These are phyloP conservation scores for Vaccinium corymbosum DNA, from an alignment of 148 eudicot genomes.

Conservation along the genomic window DNA sequence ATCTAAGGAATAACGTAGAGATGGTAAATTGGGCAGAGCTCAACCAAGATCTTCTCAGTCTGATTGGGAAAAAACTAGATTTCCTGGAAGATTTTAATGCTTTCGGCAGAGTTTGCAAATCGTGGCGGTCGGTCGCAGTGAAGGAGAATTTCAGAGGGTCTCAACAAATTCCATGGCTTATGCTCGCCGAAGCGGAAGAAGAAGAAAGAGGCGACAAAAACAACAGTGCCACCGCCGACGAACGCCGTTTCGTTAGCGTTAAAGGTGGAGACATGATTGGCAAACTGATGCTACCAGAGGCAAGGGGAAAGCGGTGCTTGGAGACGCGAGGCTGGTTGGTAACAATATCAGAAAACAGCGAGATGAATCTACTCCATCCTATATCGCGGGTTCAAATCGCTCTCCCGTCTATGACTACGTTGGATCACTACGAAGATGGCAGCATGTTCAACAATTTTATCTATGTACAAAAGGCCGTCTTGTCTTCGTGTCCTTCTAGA, in stretches of 20 bases:
- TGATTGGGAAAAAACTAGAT: not conserved
- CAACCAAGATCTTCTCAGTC: not conserved
- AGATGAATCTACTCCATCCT: conserved; percentile 7
- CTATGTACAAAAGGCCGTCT: no score
- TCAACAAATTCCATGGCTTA: not conserved
- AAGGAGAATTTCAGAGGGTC: no score
- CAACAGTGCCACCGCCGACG: not conserved
- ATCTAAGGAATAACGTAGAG: no score
- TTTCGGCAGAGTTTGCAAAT: not conserved
- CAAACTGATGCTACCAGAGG: not conserved
- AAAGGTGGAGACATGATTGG: not conserved
- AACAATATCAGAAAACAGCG: not conserved
- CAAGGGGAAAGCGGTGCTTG: not conserved
- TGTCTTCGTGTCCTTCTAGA: no score
- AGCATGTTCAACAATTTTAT: no score
- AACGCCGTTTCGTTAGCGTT: not conserved
- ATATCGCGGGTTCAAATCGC: not conserved
- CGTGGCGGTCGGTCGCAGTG: no score
- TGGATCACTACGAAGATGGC: no score
- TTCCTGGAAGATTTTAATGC: not conserved
- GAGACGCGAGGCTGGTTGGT: conserved; percentile 5
- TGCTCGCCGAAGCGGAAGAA: not conserved
- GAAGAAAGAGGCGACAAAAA: not conserved
- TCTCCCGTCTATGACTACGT: no score
- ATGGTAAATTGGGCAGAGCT: not conserved